These are phyloP conservation scores for Borovskyia barvae DNA, from an alignment of 208 protist genomes.

Conservation along the genomic window DNA sequence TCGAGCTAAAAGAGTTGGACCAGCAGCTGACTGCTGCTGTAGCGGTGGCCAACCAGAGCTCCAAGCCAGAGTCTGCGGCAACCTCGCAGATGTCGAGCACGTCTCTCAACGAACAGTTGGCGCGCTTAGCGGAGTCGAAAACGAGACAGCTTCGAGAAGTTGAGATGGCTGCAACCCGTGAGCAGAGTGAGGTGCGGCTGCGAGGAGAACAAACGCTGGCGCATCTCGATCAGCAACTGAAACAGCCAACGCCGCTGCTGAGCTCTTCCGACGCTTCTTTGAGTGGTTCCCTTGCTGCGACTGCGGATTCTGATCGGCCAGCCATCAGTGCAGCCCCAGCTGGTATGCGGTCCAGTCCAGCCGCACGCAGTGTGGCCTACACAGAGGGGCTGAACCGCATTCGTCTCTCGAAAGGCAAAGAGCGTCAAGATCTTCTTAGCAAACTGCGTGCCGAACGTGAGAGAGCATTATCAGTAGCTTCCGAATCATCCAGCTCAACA, in stretches of 20 bases:
- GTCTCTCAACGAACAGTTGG: constrained; percentile 18
- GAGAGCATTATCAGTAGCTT: constrained; percentile 10
- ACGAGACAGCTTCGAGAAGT: constrained; percentile 11
- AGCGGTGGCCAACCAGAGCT: not conserved
- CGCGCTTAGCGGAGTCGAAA: constrained; percentile 10
- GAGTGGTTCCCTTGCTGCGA: not conserved
- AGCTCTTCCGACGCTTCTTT: no score
- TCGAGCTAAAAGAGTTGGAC: constrained; percentile 24
- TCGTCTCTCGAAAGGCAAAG: constrained; percentile 16
- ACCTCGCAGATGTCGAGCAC: not conserved
- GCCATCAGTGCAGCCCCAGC: constrained; percentile 4
- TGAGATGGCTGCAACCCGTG: constrained; percentile 12
- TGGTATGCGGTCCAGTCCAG: constrained; percentile 3
- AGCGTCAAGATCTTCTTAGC: constrained; percentile 33
- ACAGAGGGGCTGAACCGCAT: constrained; percentile 31
- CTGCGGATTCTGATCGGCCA: constrained; percentile 6
- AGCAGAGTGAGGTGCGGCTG: constrained; percentile 15
- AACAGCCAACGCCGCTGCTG: not conserved
- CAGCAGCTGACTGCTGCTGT: not conserved
- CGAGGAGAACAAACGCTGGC: constrained; percentile 13
- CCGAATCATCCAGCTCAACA: not conserved
- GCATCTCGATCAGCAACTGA: constrained; percentile 7
- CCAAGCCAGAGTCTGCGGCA: not conserved
- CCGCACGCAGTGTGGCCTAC: constrained; percentile 14
- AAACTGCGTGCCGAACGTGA: constrained; percentile 27